phyloP scores from a whole-genome alignment of 148 eudicot genomes.

The Amaranthus palmeri region DNA sequence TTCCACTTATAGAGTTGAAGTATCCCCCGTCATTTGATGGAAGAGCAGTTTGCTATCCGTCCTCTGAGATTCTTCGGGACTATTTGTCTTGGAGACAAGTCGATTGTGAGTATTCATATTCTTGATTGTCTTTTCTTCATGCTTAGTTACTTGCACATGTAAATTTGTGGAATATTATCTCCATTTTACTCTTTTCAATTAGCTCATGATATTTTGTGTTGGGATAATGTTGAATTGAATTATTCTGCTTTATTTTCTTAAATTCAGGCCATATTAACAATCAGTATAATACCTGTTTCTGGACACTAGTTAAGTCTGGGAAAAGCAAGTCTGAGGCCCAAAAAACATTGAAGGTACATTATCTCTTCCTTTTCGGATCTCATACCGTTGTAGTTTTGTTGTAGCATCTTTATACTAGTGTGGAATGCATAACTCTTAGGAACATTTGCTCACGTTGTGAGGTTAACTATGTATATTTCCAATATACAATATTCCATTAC shows the following conservation, averaged over 20 bases:
- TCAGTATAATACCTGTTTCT: slow-evolving; percentile 93
- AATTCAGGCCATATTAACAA: slow-evolving; percentile 79
- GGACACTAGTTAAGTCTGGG: slow-evolving; percentile 85
- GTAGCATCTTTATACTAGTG: not conserved
- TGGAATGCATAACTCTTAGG: not conserved
- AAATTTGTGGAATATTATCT: not conserved
- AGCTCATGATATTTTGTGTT: not conserved
- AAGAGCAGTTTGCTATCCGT: slow-evolving; percentile 83
- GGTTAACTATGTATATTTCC: not conserved
- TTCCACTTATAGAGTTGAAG: slow-evolving; percentile 59
- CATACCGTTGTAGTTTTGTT: not conserved
- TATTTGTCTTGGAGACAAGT: slow-evolving; percentile 97
- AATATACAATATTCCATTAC: no score
- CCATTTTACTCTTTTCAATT: not conserved
- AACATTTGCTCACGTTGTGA: not conserved
- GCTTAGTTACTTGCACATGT: not conserved
- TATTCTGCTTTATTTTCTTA: not conserved
- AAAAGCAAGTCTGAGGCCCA: slow-evolving; percentile 67
- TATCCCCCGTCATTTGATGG: slow-evolving; percentile 83
- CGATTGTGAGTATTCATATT: slow-evolving; percentile 57
- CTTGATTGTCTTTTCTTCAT: not conserved
- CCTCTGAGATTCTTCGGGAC: slow-evolving; percentile 61
- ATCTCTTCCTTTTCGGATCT: not conserved
- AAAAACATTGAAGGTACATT: slow-evolving; percentile 53
- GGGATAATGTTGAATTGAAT: not conserved